Percentiles rank a stretch among this genome's conserved stretches.
Evolutionary conservation across 1,139 yeast genomes (phyloP).

Genomic region (Suhomyces chickasaworum): DNA sequence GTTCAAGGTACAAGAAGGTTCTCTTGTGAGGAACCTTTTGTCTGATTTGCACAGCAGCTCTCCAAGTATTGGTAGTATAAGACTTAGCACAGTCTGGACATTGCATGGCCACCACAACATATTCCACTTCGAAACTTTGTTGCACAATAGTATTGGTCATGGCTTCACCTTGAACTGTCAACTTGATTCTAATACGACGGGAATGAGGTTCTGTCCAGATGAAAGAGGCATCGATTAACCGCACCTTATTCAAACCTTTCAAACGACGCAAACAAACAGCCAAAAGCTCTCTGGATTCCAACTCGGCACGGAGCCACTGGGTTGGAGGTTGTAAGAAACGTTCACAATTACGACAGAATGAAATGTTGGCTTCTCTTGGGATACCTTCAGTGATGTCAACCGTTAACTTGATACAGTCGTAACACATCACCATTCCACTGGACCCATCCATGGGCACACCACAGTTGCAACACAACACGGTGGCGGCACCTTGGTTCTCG

Average conservation of each 20-base stretch:
- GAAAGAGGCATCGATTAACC: conserved; percentile 90
- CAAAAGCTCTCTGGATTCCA: conserved; percentile 88
- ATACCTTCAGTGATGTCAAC: conserved; percentile 95
- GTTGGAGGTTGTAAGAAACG: conserved; percentile 92
- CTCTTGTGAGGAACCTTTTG: conserved; percentile 97
- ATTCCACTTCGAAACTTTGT: conserved; percentile 94
- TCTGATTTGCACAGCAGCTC: conserved; percentile 94
- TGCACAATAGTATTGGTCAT: conserved; percentile 90
- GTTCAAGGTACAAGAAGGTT: conserved; percentile 93
- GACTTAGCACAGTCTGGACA: conserved; percentile 99
- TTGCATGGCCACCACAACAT: conserved; percentile 92
- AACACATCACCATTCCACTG: conserved; percentile 91
- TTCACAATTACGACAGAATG: conserved; percentile 97
- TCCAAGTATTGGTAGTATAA: conserved; percentile 95
- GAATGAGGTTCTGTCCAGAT: conserved; percentile 99
- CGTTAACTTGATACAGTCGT: conserved; percentile 92
- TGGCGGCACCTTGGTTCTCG: conserved; percentile 52
- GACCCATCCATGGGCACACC: conserved; percentile 98
- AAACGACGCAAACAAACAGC: conserved; percentile 88
- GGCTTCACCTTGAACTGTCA: conserved; percentile 97
- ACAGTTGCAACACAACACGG: conserved; percentile 97
- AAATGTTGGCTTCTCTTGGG: conserved; percentile 89
- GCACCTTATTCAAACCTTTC: conserved; percentile 83
- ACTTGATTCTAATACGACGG: conserved; percentile 83
- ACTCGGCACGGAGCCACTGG: conserved; percentile 89